These are phyloP conservation scores for Apiotrichum laibachii DNA, from an alignment of 1,284 basidiomycete genomes.

Conservation along the genomic window DNA sequence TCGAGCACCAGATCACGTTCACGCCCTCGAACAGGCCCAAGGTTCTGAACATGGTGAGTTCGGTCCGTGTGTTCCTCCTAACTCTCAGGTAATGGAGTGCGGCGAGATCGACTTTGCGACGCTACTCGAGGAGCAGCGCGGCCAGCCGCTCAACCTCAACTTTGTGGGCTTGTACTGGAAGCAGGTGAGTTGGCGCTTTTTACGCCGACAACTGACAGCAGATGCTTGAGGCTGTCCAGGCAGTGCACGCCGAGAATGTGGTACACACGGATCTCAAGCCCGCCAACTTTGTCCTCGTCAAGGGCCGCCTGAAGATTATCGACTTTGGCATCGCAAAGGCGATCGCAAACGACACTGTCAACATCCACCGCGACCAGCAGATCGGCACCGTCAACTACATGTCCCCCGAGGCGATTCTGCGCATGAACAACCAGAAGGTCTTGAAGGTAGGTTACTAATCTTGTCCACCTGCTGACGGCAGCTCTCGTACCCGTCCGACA, in stretches of 20 bases:
- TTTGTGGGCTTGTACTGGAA: conserved; percentile 94
- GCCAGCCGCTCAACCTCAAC: conserved; percentile 78
- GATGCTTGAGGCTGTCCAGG: conserved; percentile 94
- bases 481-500: conserved; percentile 68
- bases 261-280: conserved; percentile 96
- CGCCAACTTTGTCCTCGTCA: conserved; percentile 91
- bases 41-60: conserved; percentile 65
- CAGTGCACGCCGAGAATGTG: conserved; percentile 93
- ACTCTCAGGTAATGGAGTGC: conserved; percentile 73
- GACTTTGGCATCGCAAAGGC: conserved; percentile 97
- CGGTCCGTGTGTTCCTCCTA: no score
- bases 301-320: conserved; percentile 88
- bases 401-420: conserved; percentile 87
- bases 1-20: conserved; percentile 74
- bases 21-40: conserved; percentile 60
- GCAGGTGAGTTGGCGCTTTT: conserved; percentile 61
- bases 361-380: conserved; percentile 91
- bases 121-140: conserved; percentile 74
- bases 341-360: conserved; percentile 94
- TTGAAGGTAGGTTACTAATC: conserved; percentile 42
- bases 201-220: conserved; percentile 42
- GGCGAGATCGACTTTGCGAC: conserved; percentile 85
- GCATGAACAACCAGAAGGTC: conserved; percentile 51
- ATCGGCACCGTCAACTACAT: conserved; percentile 94
- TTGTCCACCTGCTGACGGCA: conserved; percentile 7